Evolutionary conservation across 768 basidiomycete genomes (phyloP), one percentile per base, ranked within the genome.

Genomic region (Xanthoconium stramineum): DNA sequence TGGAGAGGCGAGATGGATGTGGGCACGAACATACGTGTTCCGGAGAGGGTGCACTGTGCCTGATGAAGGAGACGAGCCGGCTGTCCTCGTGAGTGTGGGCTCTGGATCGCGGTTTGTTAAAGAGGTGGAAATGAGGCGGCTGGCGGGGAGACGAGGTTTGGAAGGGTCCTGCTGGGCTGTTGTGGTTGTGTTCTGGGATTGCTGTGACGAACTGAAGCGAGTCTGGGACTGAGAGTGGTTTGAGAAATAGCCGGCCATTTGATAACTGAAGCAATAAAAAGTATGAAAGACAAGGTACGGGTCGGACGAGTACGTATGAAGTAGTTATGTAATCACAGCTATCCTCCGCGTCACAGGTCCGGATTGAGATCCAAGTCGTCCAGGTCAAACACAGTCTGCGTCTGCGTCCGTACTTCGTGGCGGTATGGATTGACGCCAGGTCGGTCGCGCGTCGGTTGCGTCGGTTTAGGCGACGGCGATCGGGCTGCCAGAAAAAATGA

Each of bases 301-400:
- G 33, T 35, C 33, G 33, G 33, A 35, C 3, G 33, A 35, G 33
- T 12, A 12, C 6, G 12, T 35, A 32, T 38, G n/a, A 19, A 29
- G 48, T 6, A 46, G 49, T 66, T 66, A 66, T 53, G 63, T 66
- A 66, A 65, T 67, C 64, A 64, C 29, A 46, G 10, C 2, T 32
- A 39, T 37, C 7, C 75, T 24, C n/a, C n/a, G n/a, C n/a, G n/a
- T n/a, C 62, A 89, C 54, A 92, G 66, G 71, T 93, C 91, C 2
- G 90, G 91, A 65, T 93, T 93, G 53, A 93, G 77, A 68, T 93
- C 91, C 58, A 93, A 73, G 70, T 92, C 91, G 70, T 92, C 91
- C 52, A 93, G 75, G 66, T 91, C 89, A 69, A 91, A 89, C 63
- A 85, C 76, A 57, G 81, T 82, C 58, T 81, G 78, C 49, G 80